Percentiles rank a stretch among this genome's conserved stretches.
These are phyloP conservation scores for Flaveria brownii DNA, from an alignment of 129 eudicot species.

Conservation along the genomic window DNA sequence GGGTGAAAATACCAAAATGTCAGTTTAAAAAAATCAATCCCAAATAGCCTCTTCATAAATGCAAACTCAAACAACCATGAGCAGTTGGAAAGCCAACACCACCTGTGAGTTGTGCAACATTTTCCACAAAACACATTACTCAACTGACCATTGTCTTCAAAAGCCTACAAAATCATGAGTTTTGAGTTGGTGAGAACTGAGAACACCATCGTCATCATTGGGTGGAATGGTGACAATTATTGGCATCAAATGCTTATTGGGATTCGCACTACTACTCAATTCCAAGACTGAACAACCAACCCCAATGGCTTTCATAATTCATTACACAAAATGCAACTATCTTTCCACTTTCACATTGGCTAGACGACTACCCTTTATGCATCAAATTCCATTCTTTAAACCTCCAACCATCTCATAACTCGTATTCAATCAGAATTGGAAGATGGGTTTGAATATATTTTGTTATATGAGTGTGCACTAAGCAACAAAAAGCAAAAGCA, in stretches of 20 bases:
- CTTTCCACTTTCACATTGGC: conserved; percentile 37
- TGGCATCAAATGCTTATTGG: conserved; percentile 73
- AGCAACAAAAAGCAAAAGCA: conserved; percentile 46
- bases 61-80: too few species aligned
- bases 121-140: not conserved
- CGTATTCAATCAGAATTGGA: conserved; percentile 21
- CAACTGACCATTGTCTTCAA: not conserved
- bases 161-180: conserved; percentile 13
- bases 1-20: too few species aligned
- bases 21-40: too few species aligned
- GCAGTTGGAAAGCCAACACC: too few species aligned
- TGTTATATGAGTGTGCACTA: conserved; percentile 17
- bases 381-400: not conserved
- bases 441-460: conserved; percentile 24
- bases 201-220: conserved; percentile 36
- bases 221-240: conserved; percentile 50
- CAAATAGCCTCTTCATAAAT: too few species aligned
- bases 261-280: conserved; percentile 59
- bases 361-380: not conserved
- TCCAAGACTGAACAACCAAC: conserved; percentile 51
- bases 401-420: not conserved
- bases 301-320: not conserved
- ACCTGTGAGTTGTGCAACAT: not conserved
- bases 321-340: conserved; percentile 17
- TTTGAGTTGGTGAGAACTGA: conserved; percentile 38